Conservation (phyloP, 805 yeast species). For the Kazachstania viticola region DNA sequence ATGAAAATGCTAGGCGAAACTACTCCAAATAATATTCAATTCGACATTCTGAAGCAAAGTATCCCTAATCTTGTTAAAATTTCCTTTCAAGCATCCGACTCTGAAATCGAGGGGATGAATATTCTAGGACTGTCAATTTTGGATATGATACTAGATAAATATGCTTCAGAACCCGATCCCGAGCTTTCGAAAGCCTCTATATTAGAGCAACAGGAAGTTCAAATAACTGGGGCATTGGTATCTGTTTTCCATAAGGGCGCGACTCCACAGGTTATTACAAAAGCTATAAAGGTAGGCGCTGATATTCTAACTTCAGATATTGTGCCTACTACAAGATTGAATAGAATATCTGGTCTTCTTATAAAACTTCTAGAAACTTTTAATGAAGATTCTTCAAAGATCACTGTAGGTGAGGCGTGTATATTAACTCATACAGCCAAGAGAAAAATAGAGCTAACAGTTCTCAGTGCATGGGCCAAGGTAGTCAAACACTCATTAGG, state of each 20-base stretch:
- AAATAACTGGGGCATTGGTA: conserved; percentile 75
- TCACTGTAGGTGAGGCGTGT: conserved; percentile 47
- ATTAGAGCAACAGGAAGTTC: conserved; percentile 90
- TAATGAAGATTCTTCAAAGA: conserved; percentile 13
- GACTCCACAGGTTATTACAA: conserved; percentile 59
- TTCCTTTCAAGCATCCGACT: conserved; percentile 72
- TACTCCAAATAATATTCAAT: conserved; percentile 2
- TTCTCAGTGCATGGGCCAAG: conserved; percentile 66
- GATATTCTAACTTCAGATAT: conserved; percentile 57
- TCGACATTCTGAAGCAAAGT: conserved; percentile 14
- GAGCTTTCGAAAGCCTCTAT: conserved; percentile 59
- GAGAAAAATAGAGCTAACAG: conserved; percentile 45
- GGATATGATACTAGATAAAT: conserved; percentile 47
- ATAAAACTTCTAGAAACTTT: conserved; percentile 54
- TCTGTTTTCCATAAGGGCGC: conserved; percentile 75
- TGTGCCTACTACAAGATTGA: conserved; percentile 37
- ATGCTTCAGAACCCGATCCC: conserved; percentile 57
- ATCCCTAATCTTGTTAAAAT: conserved; percentile 63
- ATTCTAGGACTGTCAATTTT: conserved; percentile 56
- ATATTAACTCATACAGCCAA: conserved; percentile 35
- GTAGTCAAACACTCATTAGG: conserved; percentile 29
- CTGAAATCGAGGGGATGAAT: conserved; percentile 50
- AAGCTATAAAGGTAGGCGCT: conserved; percentile 70
- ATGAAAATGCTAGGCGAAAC: conserved; percentile 8
- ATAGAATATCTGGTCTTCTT: conserved; percentile 51